A percentile compares a stretch with the other conserved stretches of the same genome.
Conservation (phyloP, 164 flowering plant genomes). For the Hamamelis virginiana region DNA sequence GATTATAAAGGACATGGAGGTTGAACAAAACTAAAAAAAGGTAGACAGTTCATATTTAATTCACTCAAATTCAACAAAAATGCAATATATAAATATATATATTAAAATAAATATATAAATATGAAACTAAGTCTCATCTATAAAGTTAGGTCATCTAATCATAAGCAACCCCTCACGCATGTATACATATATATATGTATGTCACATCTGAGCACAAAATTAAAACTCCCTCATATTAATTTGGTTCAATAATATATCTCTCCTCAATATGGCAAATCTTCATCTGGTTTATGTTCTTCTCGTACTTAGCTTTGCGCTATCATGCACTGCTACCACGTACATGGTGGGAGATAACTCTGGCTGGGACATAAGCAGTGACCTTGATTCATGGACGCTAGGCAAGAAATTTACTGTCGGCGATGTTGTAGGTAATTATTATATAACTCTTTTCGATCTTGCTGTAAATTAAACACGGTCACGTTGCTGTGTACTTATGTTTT, state of each 20-base stretch:
- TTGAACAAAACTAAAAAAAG: too few relatives aligned
- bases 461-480: too few relatives aligned
- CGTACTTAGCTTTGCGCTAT: slow-evolving; percentile 9
- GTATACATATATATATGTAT: neutral
- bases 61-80: too few relatives aligned
- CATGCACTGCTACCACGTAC: slow-evolving; percentile 35
- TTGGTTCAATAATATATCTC: neutral
- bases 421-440: slow-evolving; percentile 42
- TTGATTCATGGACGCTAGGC: slow-evolving; percentile 46
- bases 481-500: neutral
- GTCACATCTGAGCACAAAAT: neutral
- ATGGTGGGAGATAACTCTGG: slow-evolving; percentile 62
- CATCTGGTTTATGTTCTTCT: slow-evolving; percentile 7
- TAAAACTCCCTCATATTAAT: neutral
- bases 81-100: too few relatives aligned
- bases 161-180: neutral
- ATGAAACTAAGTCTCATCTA: too few relatives aligned
- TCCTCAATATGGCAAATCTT: slow-evolving; percentile 22
- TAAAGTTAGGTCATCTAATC: slow-evolving; percentile 25
- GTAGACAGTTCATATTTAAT: too few relatives aligned
- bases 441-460: too few relatives aligned
- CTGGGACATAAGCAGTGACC: slow-evolving; percentile 64
- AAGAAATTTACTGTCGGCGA: slow-evolving; percentile 64
- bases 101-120: too few relatives aligned
- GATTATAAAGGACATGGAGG: too few relatives aligned